A percentile compares a stretch with the other conserved stretches of the same genome.
Evolutionary conservation across 495 filamentous ascomycete genomes (phyloP).

Genomic region (Penicillium longicatenatum): DNA sequence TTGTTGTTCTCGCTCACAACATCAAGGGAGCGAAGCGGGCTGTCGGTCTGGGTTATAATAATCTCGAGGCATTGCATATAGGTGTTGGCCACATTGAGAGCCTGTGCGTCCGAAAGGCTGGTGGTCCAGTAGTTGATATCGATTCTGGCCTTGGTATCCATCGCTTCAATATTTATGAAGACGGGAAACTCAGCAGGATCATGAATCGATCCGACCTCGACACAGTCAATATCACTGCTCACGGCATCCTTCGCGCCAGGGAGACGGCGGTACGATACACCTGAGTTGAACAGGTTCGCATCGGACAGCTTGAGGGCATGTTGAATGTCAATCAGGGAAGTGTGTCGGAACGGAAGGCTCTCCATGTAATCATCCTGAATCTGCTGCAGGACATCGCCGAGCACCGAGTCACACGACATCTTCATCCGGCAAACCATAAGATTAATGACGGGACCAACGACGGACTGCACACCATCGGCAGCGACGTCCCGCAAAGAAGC

Average conservation of each 20-base stretch:
- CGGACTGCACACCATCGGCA: conserved; percentile 45
- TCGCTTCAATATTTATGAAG: conserved; percentile 56
- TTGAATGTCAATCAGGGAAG: conserved; percentile 56
- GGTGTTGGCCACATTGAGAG: conserved; percentile 51
- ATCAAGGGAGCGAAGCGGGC: conserved; percentile 39
- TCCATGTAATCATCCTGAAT: conserved; percentile 55
- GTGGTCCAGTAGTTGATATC: conserved; percentile 62
- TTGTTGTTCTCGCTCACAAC: conserved; percentile 39
- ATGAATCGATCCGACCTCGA: conserved; percentile 45
- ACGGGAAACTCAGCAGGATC: conserved; percentile 60
- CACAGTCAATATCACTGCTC: conserved; percentile 37
- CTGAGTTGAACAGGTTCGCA: conserved; percentile 44
- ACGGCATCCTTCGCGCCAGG: conserved; percentile 24
- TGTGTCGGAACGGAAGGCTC: conserved; percentile 47
- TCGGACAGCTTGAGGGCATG: conserved; percentile 45
- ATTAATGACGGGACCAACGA: conserved; percentile 57
- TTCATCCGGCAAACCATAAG: conserved; percentile 55
- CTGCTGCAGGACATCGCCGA: conserved; percentile 36
- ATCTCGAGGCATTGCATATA: conserved; percentile 49
- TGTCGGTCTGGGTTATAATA: conserved; percentile 37
- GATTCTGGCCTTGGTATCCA: conserved; percentile 46
- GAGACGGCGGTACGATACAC: conserved; percentile 47
- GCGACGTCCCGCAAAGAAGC: conserved; percentile 53
- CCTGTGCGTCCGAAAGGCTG: conserved; percentile 48
- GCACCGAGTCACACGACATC: conserved; percentile 22